phyloP scores from a whole-genome alignment of 2,329 filamentous ascomycete genomes.

The Fusarium pilosicola region DNA sequence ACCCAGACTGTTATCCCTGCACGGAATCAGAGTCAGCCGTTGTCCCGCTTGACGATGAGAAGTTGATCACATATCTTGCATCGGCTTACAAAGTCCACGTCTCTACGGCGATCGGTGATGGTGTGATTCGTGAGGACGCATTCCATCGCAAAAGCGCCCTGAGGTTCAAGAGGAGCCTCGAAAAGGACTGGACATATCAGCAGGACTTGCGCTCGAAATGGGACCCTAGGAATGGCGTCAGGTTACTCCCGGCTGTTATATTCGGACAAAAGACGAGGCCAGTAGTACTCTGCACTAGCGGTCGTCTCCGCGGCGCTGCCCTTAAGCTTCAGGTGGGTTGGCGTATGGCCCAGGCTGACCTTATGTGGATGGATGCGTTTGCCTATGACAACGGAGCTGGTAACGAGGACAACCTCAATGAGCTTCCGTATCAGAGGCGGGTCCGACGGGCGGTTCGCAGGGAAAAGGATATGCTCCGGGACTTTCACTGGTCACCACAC shows the following conservation, averaged over 20 bases:
- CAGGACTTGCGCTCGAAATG: not conserved
- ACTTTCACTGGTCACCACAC: not conserved
- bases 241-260: not conserved
- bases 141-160: not conserved
- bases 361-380: not conserved
- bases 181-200: not conserved
- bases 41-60: conserved; percentile 7
- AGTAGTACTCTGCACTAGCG: not conserved
- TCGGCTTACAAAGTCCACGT: not conserved
- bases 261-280: not conserved
- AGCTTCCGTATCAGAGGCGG: not conserved
- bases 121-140: not conserved
- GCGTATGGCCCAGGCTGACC: not conserved
- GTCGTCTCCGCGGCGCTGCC: not conserved
- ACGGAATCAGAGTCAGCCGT: not conserved
- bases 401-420: not conserved
- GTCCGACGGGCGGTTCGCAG: fast-evolving
- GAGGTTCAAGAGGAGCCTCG: not conserved
- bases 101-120: not conserved
- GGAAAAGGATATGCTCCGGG: not conserved
- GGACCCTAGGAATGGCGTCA: not conserved
- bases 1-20: not conserved
- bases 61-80: not conserved
- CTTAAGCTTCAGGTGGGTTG: not conserved
- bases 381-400: not conserved